These are phyloP conservation scores for Fusarium mundagurra DNA, from an alignment of 2,329 filamentous ascomycete genomes.

Conservation along the genomic window DNA sequence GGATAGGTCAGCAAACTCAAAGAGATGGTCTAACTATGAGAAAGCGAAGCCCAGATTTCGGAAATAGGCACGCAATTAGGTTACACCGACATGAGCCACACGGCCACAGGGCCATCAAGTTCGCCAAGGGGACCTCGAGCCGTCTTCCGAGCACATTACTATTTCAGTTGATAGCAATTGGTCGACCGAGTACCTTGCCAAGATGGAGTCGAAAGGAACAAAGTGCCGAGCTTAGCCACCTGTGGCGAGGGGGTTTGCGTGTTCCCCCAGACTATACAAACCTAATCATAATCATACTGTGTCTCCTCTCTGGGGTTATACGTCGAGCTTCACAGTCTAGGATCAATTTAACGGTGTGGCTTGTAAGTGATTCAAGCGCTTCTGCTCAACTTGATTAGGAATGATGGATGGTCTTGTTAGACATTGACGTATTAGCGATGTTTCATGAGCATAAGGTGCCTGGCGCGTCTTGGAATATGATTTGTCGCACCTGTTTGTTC, in stretches of 20 bases:
- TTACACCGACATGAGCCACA: constrained; percentile 15
- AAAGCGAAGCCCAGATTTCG: neutral
- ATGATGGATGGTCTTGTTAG: neutral
- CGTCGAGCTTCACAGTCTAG: constrained; percentile 1
- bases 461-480: constrained; percentile 7
- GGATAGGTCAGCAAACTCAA: constrained; percentile 1
- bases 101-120: neutral
- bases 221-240: constrained; percentile 39
- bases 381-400: constrained; percentile 29
- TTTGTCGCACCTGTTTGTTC: constrained; percentile 12
- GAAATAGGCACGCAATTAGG: constrained; percentile 1
- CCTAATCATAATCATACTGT: neutral
- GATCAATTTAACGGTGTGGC: constrained; percentile 34
- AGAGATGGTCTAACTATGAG: neutral
- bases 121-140: constrained; percentile 31
- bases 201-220: constrained; percentile 8
- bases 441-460: constrained; percentile 22
- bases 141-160: constrained; percentile 25
- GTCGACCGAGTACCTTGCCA: constrained; percentile 6
- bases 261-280: constrained; percentile 9
- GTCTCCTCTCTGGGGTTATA: constrained; percentile 8
- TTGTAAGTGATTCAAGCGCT: constrained; percentile 22
- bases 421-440: constrained; percentile 24
- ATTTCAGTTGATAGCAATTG: constrained; percentile 6
- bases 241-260: constrained; percentile 46